These are phyloP conservation scores for Sporothrix pallida DNA, from an alignment of 2,329 filamentous ascomycete species.

Conservation along the genomic window DNA sequence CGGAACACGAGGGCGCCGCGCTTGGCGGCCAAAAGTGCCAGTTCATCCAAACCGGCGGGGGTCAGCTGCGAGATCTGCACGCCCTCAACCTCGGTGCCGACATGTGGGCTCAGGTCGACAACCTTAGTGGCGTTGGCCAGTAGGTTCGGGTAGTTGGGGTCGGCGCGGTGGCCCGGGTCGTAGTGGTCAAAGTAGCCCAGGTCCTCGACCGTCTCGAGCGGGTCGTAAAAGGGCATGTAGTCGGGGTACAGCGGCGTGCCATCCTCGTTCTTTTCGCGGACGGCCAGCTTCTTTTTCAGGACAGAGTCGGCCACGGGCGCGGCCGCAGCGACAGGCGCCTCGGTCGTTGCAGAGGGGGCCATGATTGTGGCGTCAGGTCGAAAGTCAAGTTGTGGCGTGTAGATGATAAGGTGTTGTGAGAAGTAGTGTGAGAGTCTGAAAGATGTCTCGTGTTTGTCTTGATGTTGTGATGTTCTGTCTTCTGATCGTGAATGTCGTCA, in stretches of 20 bases:
- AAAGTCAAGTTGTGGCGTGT: background rate
- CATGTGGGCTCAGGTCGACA: constrained; percentile 26
- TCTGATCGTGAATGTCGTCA: background rate
- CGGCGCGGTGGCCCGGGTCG: constrained; percentile 29
- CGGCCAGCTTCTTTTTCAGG: constrained; percentile 20
- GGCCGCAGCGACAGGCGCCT: background rate
- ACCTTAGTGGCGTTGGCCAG: constrained; percentile 18
- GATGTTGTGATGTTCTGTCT: background rate
- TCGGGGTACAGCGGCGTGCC: constrained; percentile 29
- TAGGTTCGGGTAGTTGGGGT: constrained; percentile 25
- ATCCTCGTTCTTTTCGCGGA: constrained; percentile 26
- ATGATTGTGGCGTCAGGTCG: background rate
- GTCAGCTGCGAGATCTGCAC: constrained; percentile 29
- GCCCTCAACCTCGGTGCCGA: constrained; percentile 27
- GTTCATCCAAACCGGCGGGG: constrained; percentile 20
- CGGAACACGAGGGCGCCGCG: constrained; percentile 28
- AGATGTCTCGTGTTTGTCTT: background rate
- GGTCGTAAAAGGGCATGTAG: constrained; percentile 30
- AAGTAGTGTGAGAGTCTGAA: background rate
- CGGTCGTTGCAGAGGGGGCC: constrained; percentile 24
- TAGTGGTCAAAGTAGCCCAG: constrained; percentile 28
- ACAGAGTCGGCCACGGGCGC: background rate
- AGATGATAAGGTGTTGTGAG: background rate
- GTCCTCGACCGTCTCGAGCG: constrained; percentile 28
- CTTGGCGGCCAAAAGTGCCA: constrained; percentile 24